Conservation (phyloP, 306 rosid species). For the Acacia melanoxylon region DNA sequence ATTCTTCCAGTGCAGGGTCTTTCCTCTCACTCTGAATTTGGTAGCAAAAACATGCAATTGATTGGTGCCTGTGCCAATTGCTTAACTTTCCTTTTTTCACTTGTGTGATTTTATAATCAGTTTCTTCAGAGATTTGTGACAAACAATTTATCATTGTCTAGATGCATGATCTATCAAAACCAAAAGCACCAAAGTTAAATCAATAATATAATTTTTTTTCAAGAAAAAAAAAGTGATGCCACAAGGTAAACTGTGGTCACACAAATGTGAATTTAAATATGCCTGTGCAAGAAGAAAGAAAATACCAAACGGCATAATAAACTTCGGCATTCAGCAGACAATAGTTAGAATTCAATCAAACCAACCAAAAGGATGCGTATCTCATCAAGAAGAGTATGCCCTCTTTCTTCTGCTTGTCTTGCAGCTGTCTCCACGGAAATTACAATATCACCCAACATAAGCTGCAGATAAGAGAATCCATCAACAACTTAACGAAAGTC, state of each 20-base stretch:
- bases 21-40: not conserved
- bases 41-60: slow-evolving; percentile 8
- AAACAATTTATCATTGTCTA: not conserved
- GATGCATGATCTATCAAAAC: slow-evolving; percentile 14
- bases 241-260: slow-evolving; percentile 12
- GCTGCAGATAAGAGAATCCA: slow-evolving; percentile 54
- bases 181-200: slow-evolving; percentile 2
- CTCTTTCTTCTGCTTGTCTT: slow-evolving; percentile 92
- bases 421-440: slow-evolving; percentile 92
- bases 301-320: slow-evolving; percentile 16
- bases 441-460: slow-evolving; percentile 85
- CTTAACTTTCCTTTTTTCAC: not conserved
- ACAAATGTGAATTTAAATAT: slow-evolving; percentile 15
- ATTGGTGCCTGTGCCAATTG: not conserved
- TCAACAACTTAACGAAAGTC: slow-evolving; percentile 27
- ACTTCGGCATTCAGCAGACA: slow-evolving; percentile 19
- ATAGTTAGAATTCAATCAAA: slow-evolving; percentile 30
- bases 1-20: slow-evolving; percentile 16
- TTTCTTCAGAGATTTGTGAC: not conserved
- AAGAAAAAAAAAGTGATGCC: not conserved
- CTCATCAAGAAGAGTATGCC: slow-evolving; percentile 80
- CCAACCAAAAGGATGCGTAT: slow-evolving; percentile 86
- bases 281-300: slow-evolving; percentile 1
- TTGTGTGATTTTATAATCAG: not conserved
- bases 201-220: not conserved